phyloP scores from a whole-genome alignment of 306 rosid genomes.

The Malus sylvestris region DNA sequence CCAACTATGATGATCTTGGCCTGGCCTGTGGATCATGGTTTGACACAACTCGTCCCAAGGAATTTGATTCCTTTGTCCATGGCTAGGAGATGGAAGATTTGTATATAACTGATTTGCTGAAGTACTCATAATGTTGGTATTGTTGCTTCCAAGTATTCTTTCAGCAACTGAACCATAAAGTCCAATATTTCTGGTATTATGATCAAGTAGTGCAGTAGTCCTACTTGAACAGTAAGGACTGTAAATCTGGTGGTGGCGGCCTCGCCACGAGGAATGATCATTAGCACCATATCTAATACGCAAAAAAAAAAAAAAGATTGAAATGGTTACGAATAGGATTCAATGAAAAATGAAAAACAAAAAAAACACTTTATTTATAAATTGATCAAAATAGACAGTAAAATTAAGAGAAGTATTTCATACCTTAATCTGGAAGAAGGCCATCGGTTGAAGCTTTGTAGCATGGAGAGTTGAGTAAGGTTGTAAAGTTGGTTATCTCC shows the following conservation, averaged over 20 bases:
- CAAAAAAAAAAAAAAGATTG: neutral
- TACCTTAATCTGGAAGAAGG: constrained; percentile 31
- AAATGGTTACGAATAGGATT: neutral
- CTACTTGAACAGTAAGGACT: neutral
- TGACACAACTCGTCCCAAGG: neutral
- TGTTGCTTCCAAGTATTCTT: constrained; percentile 19
- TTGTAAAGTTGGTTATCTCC: constrained; percentile 31
- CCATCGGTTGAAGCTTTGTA: constrained; percentile 30
- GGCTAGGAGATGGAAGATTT: neutral
- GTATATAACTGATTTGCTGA: neutral
- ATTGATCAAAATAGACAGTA: neutral
- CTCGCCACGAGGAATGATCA: constrained; percentile 3
- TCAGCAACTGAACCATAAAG: constrained; percentile 20
- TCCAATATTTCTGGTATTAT: constrained; percentile 7
- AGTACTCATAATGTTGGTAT: neutral
- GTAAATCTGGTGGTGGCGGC: constrained; percentile 18
- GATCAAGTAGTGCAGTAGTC: neutral
- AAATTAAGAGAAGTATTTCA: neutral
- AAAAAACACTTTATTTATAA: neutral
- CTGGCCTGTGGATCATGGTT: neutral
- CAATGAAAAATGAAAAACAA: neutral
- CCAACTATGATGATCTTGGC: neutral
- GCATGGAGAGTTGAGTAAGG: constrained; percentile 37
- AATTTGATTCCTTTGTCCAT: neutral
- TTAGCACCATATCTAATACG: constrained; percentile 1